These are phyloP conservation scores for Yarrowia divulgata DNA, from an alignment of 805 yeast species.

Conservation along the genomic window DNA sequence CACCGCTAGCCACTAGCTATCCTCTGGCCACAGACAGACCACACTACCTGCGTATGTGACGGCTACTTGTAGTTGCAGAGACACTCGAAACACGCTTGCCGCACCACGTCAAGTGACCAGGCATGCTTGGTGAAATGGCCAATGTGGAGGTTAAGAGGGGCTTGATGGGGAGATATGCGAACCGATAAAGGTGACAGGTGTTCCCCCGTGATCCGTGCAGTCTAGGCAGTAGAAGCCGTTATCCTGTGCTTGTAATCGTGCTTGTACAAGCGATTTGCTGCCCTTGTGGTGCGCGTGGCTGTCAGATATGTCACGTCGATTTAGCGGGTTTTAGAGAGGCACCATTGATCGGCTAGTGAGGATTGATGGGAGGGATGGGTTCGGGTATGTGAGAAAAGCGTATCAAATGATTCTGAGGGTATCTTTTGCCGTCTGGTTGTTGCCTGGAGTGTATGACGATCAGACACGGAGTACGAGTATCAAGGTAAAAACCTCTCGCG, in stretches of 20 bases:
- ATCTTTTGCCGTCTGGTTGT: too few relatives aligned
- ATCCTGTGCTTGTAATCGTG: too few relatives aligned
- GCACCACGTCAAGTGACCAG: conserved; percentile 13
- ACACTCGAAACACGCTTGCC: neutral
- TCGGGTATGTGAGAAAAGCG: too few relatives aligned
- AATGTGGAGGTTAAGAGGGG: neutral
- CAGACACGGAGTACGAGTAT: too few relatives aligned
- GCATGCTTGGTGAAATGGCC: neutral
- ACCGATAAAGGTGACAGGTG: neutral
- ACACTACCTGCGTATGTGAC: neutral
- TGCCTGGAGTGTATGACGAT: too few relatives aligned
- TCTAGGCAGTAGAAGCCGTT: conserved; percentile 8
- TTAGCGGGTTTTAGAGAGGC: neutral
- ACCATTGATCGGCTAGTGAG: too few relatives aligned
- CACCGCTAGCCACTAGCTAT: neutral
- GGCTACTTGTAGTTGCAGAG: neutral
- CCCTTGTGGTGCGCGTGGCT: neutral
- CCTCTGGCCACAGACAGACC: neutral
- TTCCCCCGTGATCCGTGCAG: neutral
- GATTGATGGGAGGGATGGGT: too few relatives aligned
- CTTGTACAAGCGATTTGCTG: neutral
- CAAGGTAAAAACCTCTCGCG: neutral
- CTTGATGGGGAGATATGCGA: neutral
- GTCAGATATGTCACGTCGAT: neutral
- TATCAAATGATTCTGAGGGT: too few relatives aligned